Evolutionary conservation across 1,284 basidiomycete genomes (phyloP).

Genomic region (Cutaneotrichosporon dermatis): DNA sequence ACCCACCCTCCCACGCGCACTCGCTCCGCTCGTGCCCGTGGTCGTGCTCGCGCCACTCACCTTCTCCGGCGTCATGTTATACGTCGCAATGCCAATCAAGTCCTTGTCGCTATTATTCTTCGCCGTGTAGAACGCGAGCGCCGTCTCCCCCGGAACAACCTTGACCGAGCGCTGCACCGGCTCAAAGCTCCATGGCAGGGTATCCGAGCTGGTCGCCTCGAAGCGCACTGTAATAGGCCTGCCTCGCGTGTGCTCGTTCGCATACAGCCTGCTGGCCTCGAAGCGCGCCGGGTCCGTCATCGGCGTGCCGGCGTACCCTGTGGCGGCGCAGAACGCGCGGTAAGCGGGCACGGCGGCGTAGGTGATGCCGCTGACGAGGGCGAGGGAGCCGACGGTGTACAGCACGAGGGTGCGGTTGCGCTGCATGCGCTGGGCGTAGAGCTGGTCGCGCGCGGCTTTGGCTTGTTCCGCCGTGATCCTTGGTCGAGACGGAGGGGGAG

Average conservation of each 20-base stretch:
- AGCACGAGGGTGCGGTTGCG: conserved; percentile 36
- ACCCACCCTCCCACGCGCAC: too few species aligned
- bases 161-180: conserved; percentile 86
- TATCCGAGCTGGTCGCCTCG: conserved; percentile 85
- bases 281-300: conserved; percentile 78
- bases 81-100: conserved; percentile 97
- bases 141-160: conserved; percentile 93
- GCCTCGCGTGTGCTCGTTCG: conserved; percentile 59
- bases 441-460: background rate
- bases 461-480: background rate
- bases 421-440: conserved; percentile 33
- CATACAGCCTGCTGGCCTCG: conserved; percentile 73
- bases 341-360: conserved; percentile 97
- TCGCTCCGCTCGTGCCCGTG: too few species aligned
- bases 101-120: conserved; percentile 80
- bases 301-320: conserved; percentile 93
- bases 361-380: conserved; percentile 74
- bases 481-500: background rate
- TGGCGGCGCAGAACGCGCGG: conserved; percentile 95
- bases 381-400: conserved; percentile 54
- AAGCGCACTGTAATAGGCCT: conserved; percentile 86
- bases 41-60: conserved; percentile 24
- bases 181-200: conserved; percentile 87
- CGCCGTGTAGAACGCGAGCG: conserved; percentile 93
- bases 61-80: conserved; percentile 68